phyloP scores from a whole-genome alignment of 2,329 filamentous ascomycete species.

The Stagonosporopsis tanaceti region DNA sequence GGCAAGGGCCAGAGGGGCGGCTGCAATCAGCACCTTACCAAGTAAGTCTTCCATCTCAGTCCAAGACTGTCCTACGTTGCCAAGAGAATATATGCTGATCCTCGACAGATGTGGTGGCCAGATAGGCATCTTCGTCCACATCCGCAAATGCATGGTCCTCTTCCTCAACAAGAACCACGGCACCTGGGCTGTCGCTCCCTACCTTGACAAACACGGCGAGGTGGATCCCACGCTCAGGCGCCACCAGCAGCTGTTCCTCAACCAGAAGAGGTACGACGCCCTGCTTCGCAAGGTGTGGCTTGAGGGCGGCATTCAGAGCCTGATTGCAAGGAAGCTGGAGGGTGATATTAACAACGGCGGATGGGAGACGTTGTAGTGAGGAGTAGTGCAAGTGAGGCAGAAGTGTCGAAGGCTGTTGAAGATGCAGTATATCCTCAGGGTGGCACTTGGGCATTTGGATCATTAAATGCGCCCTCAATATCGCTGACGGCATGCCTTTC shows the following conservation, averaged over 20 bases:
- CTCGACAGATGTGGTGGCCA: slow-evolving; percentile 78
- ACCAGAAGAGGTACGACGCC: slow-evolving; percentile 91
- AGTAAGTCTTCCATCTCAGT: slow-evolving; percentile 64
- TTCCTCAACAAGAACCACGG: slow-evolving; percentile 85
- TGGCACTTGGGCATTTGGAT: not conserved
- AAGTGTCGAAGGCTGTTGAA: not conserved
- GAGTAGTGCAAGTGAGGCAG: not conserved
- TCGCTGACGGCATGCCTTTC: not conserved
- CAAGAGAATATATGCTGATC: slow-evolving; percentile 13
- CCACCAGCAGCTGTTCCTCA: slow-evolving; percentile 87
- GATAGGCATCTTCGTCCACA: slow-evolving; percentile 94
- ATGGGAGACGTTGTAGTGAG: slow-evolving; percentile 75
- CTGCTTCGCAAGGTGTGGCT: slow-evolving; percentile 87
- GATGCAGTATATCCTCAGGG: not conserved
- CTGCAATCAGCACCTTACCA: slow-evolving; percentile 87
- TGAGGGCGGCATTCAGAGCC: slow-evolving; percentile 83
- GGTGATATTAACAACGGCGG: slow-evolving; percentile 96
- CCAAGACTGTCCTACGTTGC: not conserved
- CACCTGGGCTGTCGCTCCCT: slow-evolving; percentile 86
- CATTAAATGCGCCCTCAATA: too few relatives aligned
- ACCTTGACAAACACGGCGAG: slow-evolving; percentile 95
- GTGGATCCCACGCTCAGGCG: slow-evolving; percentile 87
- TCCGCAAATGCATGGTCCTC: slow-evolving; percentile 92
- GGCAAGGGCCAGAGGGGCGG: slow-evolving; percentile 62
- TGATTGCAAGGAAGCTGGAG: slow-evolving; percentile 89